Evolutionary conservation across 2,329 filamentous ascomycete species (phyloP).

Genomic region (Simplicillium aogashimaense): DNA sequence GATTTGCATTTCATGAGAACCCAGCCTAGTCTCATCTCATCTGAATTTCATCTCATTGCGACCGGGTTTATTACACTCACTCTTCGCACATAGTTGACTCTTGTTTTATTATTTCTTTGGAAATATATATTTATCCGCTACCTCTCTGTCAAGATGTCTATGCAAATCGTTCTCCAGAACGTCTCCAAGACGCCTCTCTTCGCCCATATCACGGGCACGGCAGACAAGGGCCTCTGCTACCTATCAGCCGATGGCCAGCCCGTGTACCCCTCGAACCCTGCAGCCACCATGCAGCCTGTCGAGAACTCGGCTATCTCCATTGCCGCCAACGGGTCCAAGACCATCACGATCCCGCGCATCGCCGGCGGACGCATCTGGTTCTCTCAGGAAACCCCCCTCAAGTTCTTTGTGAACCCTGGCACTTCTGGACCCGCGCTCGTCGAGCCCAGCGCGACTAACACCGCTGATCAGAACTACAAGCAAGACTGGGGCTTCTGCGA

Average conservation of each 20-base stretch:
- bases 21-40: not conserved
- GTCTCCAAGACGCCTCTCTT: slow-evolving; percentile 50
- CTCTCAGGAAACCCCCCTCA: slow-evolving; percentile 47
- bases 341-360: slow-evolving; percentile 57
- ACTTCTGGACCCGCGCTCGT: slow-evolving; percentile 48
- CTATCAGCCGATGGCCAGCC: slow-evolving; percentile 57
- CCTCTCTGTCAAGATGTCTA: slow-evolving; percentile 17
- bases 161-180: slow-evolving; percentile 56
- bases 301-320: slow-evolving; percentile 54
- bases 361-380: slow-evolving; percentile 68
- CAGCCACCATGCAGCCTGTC: slow-evolving; percentile 37
- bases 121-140: not conserved
- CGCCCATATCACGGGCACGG: slow-evolving; percentile 59
- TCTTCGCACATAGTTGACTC: not conserved
- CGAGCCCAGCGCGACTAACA: slow-evolving; percentile 63
- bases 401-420: slow-evolving; percentile 61
- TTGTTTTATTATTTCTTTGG: not conserved
- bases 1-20: not conserved
- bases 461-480: slow-evolving; percentile 50
- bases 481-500: slow-evolving; percentile 59
- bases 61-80: not conserved
- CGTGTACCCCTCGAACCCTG: slow-evolving; percentile 52
- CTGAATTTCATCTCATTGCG: no score
- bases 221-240: slow-evolving; percentile 49
- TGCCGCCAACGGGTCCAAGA: slow-evolving; percentile 50